Percentiles rank a stretch among this genome's conserved stretches.
Evolutionary conservation across 2,329 filamentous ascomycete genomes (phyloP).

Genomic region (Ceratocystis harringtonii): DNA sequence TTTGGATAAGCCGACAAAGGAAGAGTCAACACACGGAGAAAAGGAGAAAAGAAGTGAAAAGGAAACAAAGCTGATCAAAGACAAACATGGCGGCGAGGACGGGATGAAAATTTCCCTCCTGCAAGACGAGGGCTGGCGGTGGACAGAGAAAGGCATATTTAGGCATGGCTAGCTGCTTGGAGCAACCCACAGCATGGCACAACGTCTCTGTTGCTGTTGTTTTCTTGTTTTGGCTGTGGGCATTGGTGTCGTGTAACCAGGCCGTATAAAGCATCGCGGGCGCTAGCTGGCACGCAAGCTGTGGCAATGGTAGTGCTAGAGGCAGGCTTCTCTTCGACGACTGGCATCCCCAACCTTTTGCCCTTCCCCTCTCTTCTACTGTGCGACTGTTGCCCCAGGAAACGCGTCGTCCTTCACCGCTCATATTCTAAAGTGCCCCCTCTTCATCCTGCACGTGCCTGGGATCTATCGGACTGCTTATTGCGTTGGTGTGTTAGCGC

Average conservation of each 20-base stretch:
- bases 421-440: not conserved
- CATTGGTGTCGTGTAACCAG: not conserved
- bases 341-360: not conserved
- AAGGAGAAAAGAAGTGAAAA: not conserved
- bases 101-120: not conserved
- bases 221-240: not conserved
- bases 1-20: not conserved
- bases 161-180: not conserved
- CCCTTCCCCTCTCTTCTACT: not conserved
- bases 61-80: not conserved
- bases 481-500: not conserved
- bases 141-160: not conserved
- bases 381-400: not conserved
- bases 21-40: not conserved
- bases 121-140: not conserved
- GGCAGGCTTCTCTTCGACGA: not conserved
- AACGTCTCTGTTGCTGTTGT: not conserved
- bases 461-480: not conserved
- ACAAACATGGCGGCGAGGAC: constrained; percentile 4
- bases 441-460: not conserved
- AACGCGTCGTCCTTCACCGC: not conserved
- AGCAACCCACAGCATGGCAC: not conserved
- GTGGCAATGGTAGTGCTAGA: not conserved
- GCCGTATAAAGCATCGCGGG: not conserved
- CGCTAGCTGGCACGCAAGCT: not conserved